A percentile compares a stretch with the other conserved stretches of the same genome.
phyloP scores from a whole-genome alignment of 768 basidiomycete genomes.

The Macrolepiota fuliginosa region DNA sequence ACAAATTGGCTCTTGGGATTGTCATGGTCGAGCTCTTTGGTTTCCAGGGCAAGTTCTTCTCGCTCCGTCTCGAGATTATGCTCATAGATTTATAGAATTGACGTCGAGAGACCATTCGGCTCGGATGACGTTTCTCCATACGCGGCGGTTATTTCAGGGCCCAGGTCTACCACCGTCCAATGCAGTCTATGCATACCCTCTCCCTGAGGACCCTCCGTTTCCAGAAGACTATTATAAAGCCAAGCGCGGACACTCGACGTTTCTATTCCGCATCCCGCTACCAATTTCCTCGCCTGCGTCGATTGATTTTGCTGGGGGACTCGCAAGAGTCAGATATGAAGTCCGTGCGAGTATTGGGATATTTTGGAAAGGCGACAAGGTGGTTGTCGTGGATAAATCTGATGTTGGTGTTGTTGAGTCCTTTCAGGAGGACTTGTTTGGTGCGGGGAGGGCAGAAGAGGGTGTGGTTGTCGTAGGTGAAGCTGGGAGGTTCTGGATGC shows the following conservation, averaged over 20 bases:
- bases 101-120: conserved; percentile 79
- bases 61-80: neutral
- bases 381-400: conserved; percentile 61
- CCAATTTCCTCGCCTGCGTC: conserved; percentile 68
- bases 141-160: conserved; percentile 73
- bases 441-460: conserved; percentile 43
- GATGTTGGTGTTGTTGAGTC: conserved; percentile 67
- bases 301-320: conserved; percentile 65
- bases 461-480: conserved; percentile 64
- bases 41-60: conserved; percentile 51
- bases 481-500: conserved; percentile 77
- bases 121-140: conserved; percentile 72
- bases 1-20: conserved; percentile 68
- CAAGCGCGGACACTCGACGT: conserved; percentile 73
- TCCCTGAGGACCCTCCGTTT: conserved; percentile 55
- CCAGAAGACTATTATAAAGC: conserved; percentile 70
- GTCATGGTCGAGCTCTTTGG: conserved; percentile 81
- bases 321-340: conserved; percentile 72
- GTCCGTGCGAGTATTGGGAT: conserved; percentile 71
- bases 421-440: conserved; percentile 33
- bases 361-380: conserved; percentile 70
- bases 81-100: conserved; percentile 46
- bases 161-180: conserved; percentile 82
- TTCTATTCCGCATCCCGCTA: conserved; percentile 76
- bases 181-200: conserved; percentile 65